Evolutionary conservation across 2,329 filamentous ascomycete genomes (phyloP), one percentile per base, ranked within the genome.

Genomic region (Talaromyces amestolkiae): DNA sequence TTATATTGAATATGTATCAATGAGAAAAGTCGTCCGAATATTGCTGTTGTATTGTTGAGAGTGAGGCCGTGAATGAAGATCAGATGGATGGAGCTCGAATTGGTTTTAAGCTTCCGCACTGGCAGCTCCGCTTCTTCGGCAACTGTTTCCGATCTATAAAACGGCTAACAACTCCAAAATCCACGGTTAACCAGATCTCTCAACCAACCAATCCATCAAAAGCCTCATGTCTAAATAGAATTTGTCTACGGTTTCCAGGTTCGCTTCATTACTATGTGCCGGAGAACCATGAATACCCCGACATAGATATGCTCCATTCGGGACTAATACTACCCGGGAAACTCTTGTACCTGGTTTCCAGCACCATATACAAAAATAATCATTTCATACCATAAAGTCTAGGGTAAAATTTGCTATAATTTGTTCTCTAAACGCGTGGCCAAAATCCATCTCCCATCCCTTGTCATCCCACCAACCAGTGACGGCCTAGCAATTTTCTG

Each of bases 121-220:
- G n/a, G 22, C 31, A 56, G 51, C 22, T 56, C 51, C 51, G 37
- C 51, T 56, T 35, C n/a, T 37, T 56, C 51, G 51, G 51, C 17
- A 37, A 37, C 33, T 7, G n/a, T 22, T 56, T 56, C 51, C 51
- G 51, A 56, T 37, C 51, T 37, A 37, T 54, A 15, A 37, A 37
- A 37, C 15, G n/a, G 7, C 24, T 31, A 37, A 27, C 22, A 15
- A 27, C 22, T 31, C 2, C 13, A 51, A 51, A 3, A 37, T 47
- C 45, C 15, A 8, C 19, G 4, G 22, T 6, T 5, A 3, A 11
- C 22, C 13, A 27, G 7, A 10, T 22, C 5, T 47, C 19, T 19
- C 10, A 11, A 6, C 22, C 43, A 11, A 47, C 15, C 8, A 8
- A 31, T 51, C 2, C 13, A 27, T 27, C 3, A 22, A 27, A 49